A percentile compares a stretch with the other conserved stretches of the same genome.
These are phyloP conservation scores for Magnusiomyces fungicola DNA, from an alignment of 1,139 yeast genomes.

Conservation along the genomic window DNA sequence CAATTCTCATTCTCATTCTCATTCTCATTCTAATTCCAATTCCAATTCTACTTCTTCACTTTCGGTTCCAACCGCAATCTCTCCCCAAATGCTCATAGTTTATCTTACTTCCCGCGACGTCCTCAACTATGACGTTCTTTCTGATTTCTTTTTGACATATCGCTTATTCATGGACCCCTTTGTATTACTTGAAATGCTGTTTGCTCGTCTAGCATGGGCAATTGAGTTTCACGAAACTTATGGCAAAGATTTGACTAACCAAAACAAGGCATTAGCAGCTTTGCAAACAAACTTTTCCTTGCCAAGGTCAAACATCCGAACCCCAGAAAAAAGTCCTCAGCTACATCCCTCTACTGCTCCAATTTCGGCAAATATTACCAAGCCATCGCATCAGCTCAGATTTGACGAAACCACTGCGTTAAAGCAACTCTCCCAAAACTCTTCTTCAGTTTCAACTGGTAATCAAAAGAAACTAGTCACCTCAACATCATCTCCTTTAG, in stretches of 20 bases:
- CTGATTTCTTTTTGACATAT: conserved; percentile 82
- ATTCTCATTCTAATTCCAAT: not conserved
- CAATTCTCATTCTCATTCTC: not conserved
- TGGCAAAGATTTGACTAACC: conserved; percentile 14
- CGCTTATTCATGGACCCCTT: conserved; percentile 57
- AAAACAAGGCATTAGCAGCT: no score
- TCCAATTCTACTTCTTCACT: not conserved
- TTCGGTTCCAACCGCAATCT: conserved; percentile 11
- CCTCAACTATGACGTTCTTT: conserved; percentile 67
- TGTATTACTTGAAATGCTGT: conserved; percentile 51
- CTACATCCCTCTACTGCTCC: no score
- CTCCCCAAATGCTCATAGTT: conserved; percentile 50
- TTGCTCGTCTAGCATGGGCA: conserved; percentile 70
- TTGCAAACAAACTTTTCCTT: no score
- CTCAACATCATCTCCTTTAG: no score
- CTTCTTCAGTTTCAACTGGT: not conserved
- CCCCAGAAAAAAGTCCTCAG: no score
- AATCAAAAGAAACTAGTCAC: no score
- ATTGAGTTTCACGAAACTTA: conserved; percentile 28
- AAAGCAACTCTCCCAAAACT: not conserved
- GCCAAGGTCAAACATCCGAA: no score
- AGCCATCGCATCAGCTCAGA: no score
- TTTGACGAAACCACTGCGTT: no score
- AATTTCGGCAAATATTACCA: no score
- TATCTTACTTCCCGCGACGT: conserved; percentile 73